Percentiles rank a stretch among this genome's conserved stretches.
Conservation (phyloP, 2,329 filamentous ascomycete species). For the Aspergillus japonicus region DNA sequence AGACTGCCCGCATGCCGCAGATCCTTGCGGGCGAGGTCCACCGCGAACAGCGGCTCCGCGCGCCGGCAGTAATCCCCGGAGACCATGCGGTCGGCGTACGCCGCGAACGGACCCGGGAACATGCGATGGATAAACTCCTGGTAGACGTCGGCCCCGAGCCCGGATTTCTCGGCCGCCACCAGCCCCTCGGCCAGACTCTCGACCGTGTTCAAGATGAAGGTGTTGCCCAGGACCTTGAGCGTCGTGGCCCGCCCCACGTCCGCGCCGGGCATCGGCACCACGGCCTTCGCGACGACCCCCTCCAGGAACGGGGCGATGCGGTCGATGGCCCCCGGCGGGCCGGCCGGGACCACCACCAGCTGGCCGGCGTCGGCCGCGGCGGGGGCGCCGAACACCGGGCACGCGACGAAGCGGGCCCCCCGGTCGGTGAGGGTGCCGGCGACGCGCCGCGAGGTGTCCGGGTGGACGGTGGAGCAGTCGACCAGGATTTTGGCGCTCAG, state of each 20-base stretch:
- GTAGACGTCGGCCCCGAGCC: constrained; percentile 68
- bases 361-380: constrained; percentile 59
- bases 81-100: constrained; percentile 73
- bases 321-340: constrained; percentile 59
- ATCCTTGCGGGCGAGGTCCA: constrained; percentile 82
- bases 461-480: constrained; percentile 85
- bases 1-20: constrained; percentile 69
- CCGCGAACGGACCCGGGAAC: constrained; percentile 72
- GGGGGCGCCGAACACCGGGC: constrained; percentile 52
- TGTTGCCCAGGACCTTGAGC: constrained; percentile 83
- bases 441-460: constrained; percentile 70
- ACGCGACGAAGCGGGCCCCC: constrained; percentile 73
- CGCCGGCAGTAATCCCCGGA: constrained; percentile 73
- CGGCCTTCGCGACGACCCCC: constrained; percentile 67
- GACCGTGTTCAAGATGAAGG: constrained; percentile 79
- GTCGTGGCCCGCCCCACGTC: constrained; percentile 67
- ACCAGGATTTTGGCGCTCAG: constrained; percentile 74
- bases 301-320: constrained; percentile 68
- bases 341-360: constrained; percentile 72
- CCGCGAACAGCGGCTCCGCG: constrained; percentile 75
- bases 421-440: constrained; percentile 56
- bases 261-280: constrained; percentile 71
- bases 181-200: constrained; percentile 76
- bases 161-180: constrained; percentile 75
- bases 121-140: constrained; percentile 70